A percentile compares a stretch with the other conserved stretches of the same genome.
Conservation (phyloP, 257 asterid genomes). For the Cordia subcordata region DNA sequence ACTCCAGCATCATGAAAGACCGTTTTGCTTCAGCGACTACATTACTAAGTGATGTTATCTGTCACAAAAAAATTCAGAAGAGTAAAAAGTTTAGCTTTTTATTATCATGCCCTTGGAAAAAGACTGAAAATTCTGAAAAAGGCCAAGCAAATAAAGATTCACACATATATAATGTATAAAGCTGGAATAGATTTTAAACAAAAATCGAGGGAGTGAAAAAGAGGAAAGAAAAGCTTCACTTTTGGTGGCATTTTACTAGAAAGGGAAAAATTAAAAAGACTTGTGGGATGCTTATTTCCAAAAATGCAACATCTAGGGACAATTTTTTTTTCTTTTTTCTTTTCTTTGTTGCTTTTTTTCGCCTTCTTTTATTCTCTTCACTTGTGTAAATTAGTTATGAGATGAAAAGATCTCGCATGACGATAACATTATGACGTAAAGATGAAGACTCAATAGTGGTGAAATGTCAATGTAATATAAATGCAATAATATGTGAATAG, state of each 20-base stretch:
- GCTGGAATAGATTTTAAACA: constrained; percentile 51
- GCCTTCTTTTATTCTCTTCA: too few relatives aligned
- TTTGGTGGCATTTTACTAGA: constrained; percentile 13
- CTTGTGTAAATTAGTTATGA: too few relatives aligned
- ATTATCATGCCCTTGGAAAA: constrained; percentile 21
- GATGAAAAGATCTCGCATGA: too few relatives aligned
- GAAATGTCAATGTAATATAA: too few relatives aligned
- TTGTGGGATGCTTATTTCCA: constrained; percentile 9
- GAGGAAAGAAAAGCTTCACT: constrained; percentile 27
- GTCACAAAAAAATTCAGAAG: constrained; percentile 25
- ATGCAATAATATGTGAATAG: too few relatives aligned
- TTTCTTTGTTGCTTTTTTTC: too few relatives aligned
- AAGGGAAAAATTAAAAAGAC: constrained; percentile 9
- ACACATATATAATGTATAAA: constrained; percentile 45
- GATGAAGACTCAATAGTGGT: too few relatives aligned
- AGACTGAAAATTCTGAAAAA: constrained; percentile 33
- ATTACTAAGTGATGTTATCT: constrained; percentile 36
- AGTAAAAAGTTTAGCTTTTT: constrained; percentile 16
- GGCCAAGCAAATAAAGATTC: constrained; percentile 14
- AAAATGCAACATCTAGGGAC: not conserved
- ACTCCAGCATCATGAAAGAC: constrained; percentile 38
- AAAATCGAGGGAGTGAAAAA: constrained; percentile 8
- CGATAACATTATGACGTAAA: too few relatives aligned
- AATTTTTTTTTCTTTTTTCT: too few relatives aligned
- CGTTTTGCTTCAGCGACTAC: constrained; percentile 44